phyloP scores from a whole-genome alignment of 192 early-diverging fungal genomes.

The Cladochytrium replicatum region DNA sequence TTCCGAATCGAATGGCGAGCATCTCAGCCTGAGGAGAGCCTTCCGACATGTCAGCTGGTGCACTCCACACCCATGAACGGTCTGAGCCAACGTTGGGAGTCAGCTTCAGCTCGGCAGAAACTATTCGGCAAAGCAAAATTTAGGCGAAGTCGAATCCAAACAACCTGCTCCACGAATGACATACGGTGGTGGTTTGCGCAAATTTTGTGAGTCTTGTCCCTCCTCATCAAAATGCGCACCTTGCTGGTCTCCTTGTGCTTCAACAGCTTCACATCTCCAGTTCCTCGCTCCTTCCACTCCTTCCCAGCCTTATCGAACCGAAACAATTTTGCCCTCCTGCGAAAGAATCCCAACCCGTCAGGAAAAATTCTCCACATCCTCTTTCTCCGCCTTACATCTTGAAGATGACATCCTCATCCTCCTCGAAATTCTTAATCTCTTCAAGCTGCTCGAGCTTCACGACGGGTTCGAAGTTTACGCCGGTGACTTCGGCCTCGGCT shows the following conservation, averaged over 20 bases:
- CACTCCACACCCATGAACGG: constrained; percentile 98
- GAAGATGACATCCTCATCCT: constrained; percentile 87
- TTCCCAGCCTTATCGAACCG: constrained; percentile 83
- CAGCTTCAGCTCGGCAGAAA: constrained; percentile 80
- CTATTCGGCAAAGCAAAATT: too few species aligned
- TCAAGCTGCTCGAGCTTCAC: constrained; percentile 83
- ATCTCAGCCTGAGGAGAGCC: constrained; percentile 73
- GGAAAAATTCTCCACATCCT: not conserved
- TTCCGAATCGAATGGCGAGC: constrained; percentile 92
- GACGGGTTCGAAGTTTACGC: constrained; percentile 94
- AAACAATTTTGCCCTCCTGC: constrained; percentile 93
- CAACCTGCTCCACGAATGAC: not conserved
- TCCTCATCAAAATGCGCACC: constrained; percentile 95
- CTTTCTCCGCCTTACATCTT: constrained; percentile 57
- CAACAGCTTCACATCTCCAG: constrained; percentile 92
- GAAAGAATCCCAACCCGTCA: not conserved
- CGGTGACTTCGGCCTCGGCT: too few species aligned
- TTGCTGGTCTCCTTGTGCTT: constrained; percentile 83
- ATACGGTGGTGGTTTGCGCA: constrained; percentile 96
- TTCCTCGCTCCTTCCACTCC: constrained; percentile 99
- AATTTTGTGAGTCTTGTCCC: constrained; percentile 97
- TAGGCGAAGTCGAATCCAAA: not conserved
- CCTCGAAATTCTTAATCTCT: constrained; percentile 89
- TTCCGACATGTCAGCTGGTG: constrained; percentile 81
- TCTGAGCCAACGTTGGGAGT: constrained; percentile 94